Base-by-base conservation (phyloP, 1,139 yeast genomes). In the Blastobotrys proliferans region DNA sequence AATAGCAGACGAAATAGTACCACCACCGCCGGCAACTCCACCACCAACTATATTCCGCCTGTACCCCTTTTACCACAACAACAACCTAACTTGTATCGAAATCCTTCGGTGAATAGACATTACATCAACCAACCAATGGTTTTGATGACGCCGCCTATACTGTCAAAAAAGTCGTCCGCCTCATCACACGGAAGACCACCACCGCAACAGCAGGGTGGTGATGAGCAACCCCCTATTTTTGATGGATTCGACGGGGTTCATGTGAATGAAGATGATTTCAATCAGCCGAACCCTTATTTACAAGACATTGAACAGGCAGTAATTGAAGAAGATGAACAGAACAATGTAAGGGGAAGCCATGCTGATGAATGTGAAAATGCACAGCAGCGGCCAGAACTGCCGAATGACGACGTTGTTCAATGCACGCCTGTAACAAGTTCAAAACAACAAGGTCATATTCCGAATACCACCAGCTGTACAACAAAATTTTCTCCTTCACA, bases 191-290 rank as follows among this genome's bases (percentile, higher is more conserved):
- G 22, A 11, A 29, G 32, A 9, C 24, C 31, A 25, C 33, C 20
- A 19, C 31, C 20, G 19, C 17, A n/a, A 13, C 2, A 10, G 10
- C 10, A 18, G 16, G 33, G 26, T 16, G 33, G 17, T 11, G 37
- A 30, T 8, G 37, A 37, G 4, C 35, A 36, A 8, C 22, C 28
- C 4, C 32, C 26, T 20, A 33, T 47, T 35, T 53, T 53, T 40
- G 54, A 51, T 17, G 54, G 50, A 14, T 54, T 54, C 40, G 57
- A 54, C 39, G 58, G 58, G 1, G 58, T 53, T 19, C 57, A 53
- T 40, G 40, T 47, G 21, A 24, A 41, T n/a, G 45, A 41, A 20
- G 40, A 19, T 13, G 29, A 24, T 13, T 27, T 14, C 5, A 13
- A 33, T 13, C 25, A 33, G 10, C 18, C 29, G 5, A 26, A 26